A percentile compares a stretch with the other conserved stretches of the same genome.
Evolutionary conservation across 805 yeast genomes (phyloP).

Genomic region (Ogataea philodendri): DNA sequence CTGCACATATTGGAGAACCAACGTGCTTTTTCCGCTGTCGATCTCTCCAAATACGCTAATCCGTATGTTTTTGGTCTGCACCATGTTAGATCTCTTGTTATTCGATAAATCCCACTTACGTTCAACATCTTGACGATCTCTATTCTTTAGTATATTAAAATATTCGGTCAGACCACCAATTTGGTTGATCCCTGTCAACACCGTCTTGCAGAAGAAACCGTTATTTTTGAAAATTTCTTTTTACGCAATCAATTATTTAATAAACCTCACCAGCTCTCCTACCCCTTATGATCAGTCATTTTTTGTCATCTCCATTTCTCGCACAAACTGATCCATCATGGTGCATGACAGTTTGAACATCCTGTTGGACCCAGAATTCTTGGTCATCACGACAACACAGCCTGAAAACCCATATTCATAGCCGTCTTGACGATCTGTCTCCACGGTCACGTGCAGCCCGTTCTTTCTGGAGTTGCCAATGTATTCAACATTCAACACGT

Average conservation of each 20-base stretch:
- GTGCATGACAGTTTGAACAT: slow-evolving; percentile 23
- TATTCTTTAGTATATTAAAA: no score
- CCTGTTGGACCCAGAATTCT: slow-evolving; percentile 22
- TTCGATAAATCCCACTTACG: no score
- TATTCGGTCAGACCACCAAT: background rate
- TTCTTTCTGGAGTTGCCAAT: slow-evolving; percentile 12
- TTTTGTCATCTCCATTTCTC: slow-evolving; percentile 7
- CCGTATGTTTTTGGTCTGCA: slow-evolving; percentile 17
- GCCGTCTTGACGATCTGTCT: slow-evolving; percentile 29
- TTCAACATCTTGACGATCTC: no score
- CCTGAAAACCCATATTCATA: slow-evolving; percentile 35
- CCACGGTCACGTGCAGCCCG: slow-evolving; percentile 20
- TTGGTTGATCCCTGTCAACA: slow-evolving; percentile 2
- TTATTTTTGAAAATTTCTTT: slow-evolving; percentile 5
- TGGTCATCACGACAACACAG: slow-evolving; percentile 28
- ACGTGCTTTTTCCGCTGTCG: slow-evolving; percentile 34
- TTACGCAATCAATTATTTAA: background rate
- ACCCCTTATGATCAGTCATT: no score
- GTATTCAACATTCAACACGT: slow-evolving; percentile 9
- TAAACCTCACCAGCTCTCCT: no score
- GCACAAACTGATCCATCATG: slow-evolving; percentile 17
- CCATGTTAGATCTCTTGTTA: slow-evolving; percentile 7
- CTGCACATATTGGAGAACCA: slow-evolving; percentile 26
- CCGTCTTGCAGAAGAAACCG: slow-evolving; percentile 13
- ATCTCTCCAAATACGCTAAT: slow-evolving; percentile 33